Evolutionary conservation across 208 protist species (phyloP).

Genomic region (Leishmania aethiopica): DNA sequence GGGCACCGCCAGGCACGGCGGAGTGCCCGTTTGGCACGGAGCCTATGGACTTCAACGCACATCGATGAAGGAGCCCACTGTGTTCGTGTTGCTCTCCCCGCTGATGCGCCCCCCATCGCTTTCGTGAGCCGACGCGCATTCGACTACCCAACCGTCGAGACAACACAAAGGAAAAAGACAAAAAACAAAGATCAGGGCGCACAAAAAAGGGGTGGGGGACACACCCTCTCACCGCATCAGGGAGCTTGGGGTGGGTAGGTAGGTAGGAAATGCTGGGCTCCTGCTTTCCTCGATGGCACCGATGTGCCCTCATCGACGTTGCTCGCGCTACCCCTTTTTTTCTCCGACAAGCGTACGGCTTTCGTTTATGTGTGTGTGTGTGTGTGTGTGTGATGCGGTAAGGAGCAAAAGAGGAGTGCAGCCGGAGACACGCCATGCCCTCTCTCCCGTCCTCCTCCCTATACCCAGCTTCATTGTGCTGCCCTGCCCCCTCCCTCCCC

Average conservation of each 20-base stretch:
- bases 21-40: conserved; percentile 74
- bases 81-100: not conserved
- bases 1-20: conserved; percentile 59
- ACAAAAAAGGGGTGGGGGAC: not conserved
- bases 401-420: not conserved
- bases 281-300: not conserved
- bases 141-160: not conserved
- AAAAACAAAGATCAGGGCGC: not conserved
- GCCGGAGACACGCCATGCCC: not conserved
- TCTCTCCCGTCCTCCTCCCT: not conserved
- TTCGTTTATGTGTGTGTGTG: not conserved
- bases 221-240: not conserved
- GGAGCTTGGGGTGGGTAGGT: not conserved
- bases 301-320: not conserved
- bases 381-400: not conserved
- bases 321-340: not conserved
- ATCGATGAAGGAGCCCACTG: conserved; percentile 12
- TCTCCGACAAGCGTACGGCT: not conserved
- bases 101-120: not conserved
- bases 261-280: too few species aligned
- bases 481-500: not conserved
- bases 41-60: conserved; percentile 34
- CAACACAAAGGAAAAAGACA: not conserved
- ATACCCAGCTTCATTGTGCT: not conserved
- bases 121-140: not conserved